These are phyloP conservation scores for Tylopilus vinaceipallidus DNA, from an alignment of 768 basidiomycete genomes.

Conservation along the genomic window DNA sequence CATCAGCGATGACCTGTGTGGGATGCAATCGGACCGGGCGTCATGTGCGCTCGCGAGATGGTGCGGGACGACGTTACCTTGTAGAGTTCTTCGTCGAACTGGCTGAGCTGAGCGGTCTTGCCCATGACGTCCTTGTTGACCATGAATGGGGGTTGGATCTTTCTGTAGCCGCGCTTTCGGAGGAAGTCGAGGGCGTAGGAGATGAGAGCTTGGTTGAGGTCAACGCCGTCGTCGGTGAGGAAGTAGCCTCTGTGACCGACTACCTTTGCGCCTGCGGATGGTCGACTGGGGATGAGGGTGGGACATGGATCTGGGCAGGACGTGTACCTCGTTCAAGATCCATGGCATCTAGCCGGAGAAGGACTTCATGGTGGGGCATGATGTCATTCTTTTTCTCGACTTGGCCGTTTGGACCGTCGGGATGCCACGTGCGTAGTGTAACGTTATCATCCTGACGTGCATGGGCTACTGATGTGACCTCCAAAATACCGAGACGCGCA, in stretches of 20 bases:
- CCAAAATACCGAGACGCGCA: slow-evolving; percentile 24
- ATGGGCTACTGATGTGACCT: not conserved
- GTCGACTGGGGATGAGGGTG: slow-evolving; percentile 9
- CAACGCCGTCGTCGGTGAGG: slow-evolving; percentile 92
- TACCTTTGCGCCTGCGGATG: slow-evolving; percentile 76
- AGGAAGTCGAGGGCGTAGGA: slow-evolving; percentile 94
- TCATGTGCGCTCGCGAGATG: not conserved
- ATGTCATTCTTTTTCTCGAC: slow-evolving; percentile 73
- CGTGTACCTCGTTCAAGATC: slow-evolving; percentile 86
- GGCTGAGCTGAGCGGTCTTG: slow-evolving; percentile 96
- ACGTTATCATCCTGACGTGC: slow-evolving; percentile 80
- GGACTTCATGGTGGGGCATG: slow-evolving; percentile 96
- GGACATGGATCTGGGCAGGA: not conserved
- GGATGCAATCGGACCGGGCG: not conserved
- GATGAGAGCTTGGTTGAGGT: slow-evolving; percentile 95
- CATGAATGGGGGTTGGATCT: slow-evolving; percentile 96
- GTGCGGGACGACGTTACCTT: slow-evolving; percentile 70
- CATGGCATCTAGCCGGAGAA: slow-evolving; percentile 91
- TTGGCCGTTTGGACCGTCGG: slow-evolving; percentile 68
- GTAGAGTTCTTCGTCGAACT: slow-evolving; percentile 98
- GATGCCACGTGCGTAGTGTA: slow-evolving; percentile 82
- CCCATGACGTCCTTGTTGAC: slow-evolving; percentile 98
- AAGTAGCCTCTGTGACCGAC: slow-evolving; percentile 96
- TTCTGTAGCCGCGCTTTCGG: slow-evolving; percentile 79
- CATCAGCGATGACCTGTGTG: slow-evolving; percentile 72